Conservation (phyloP, 441 rosid genomes). For the Gossypium davidsonii region DNA sequence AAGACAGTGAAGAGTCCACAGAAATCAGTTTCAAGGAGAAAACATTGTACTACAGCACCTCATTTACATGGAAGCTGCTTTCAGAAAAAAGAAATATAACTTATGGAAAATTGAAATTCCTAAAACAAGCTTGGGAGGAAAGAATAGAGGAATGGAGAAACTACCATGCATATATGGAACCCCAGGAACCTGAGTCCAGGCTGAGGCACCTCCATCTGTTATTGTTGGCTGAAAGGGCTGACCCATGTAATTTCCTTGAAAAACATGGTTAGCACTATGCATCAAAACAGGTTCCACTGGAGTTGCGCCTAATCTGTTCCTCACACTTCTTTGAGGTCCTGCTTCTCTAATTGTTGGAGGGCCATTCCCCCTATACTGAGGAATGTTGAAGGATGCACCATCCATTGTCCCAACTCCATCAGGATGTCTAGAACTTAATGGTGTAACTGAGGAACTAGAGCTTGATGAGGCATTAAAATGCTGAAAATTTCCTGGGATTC, state of each 20-base stretch:
- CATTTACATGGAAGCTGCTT: background rate
- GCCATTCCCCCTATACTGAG: slow-evolving; percentile 39
- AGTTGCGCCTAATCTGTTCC: slow-evolving; percentile 49
- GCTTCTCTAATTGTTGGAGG: slow-evolving; percentile 39
- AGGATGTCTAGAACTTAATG: slow-evolving; percentile 42
- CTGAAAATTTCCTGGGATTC: slow-evolving; percentile 42
- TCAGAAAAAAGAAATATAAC: background rate
- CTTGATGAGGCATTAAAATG: slow-evolving; percentile 43
- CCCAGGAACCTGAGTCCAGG: slow-evolving; percentile 52
- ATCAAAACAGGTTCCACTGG: slow-evolving; percentile 50
- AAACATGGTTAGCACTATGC: slow-evolving; percentile 38
- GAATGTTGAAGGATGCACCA: slow-evolving; percentile 33
- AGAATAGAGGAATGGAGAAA: slow-evolving; percentile 8
- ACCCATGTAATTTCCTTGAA: slow-evolving; percentile 52
- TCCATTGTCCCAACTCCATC: slow-evolving; percentile 40
- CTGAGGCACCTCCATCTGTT: slow-evolving; percentile 40
- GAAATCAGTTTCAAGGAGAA: background rate
- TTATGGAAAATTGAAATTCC: background rate
- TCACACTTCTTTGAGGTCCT: slow-evolving; percentile 51
- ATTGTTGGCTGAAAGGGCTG: slow-evolving; percentile 47
- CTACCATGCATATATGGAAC: slow-evolving; percentile 60
- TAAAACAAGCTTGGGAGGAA: background rate
- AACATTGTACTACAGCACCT: background rate
- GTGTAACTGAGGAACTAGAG: slow-evolving; percentile 35
- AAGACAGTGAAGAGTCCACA: background rate